Evolutionary conservation across 768 basidiomycete species (phyloP).

Genomic region (Fistulinella prunicolor): DNA sequence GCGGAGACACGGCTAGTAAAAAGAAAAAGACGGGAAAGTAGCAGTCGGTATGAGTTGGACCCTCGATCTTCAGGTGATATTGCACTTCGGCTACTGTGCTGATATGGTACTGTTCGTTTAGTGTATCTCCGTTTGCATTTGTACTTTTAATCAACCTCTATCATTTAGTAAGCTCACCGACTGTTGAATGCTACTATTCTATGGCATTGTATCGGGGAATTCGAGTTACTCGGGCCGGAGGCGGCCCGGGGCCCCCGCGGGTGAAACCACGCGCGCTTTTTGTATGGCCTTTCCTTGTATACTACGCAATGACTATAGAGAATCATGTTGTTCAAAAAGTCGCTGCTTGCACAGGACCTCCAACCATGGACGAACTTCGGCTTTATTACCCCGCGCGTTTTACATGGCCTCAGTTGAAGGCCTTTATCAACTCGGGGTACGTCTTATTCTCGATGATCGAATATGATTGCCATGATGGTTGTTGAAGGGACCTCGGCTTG

Average conservation of each 20-base stretch:
- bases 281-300: too few species aligned
- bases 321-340: constrained; percentile 22
- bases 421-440: constrained; percentile 77
- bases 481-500: constrained; percentile 70
- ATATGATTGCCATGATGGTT: neutral
- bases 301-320: constrained; percentile 26
- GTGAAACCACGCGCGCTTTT: too few species aligned
- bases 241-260: too few species aligned
- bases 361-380: constrained; percentile 64
- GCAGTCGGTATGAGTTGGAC: neutral
- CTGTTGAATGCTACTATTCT: too few species aligned
- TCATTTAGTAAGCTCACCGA: too few species aligned
- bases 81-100: neutral
- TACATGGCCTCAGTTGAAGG: constrained; percentile 72
- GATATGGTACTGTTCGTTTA: constrained; percentile 4
- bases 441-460: constrained; percentile 8
- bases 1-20: constrained; percentile 33
- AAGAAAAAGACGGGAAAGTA: constrained; percentile 43
- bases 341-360: constrained; percentile 54
- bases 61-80: neutral
- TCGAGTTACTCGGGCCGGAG: too few species aligned
- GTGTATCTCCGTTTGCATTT: constrained; percentile 8
- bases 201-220: too few species aligned
- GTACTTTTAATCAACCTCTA: constrained; percentile 15
- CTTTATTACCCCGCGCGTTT: constrained; percentile 71